phyloP scores from a whole-genome alignment of 495 filamentous ascomycete genomes.

The Immersiella caudata region DNA sequence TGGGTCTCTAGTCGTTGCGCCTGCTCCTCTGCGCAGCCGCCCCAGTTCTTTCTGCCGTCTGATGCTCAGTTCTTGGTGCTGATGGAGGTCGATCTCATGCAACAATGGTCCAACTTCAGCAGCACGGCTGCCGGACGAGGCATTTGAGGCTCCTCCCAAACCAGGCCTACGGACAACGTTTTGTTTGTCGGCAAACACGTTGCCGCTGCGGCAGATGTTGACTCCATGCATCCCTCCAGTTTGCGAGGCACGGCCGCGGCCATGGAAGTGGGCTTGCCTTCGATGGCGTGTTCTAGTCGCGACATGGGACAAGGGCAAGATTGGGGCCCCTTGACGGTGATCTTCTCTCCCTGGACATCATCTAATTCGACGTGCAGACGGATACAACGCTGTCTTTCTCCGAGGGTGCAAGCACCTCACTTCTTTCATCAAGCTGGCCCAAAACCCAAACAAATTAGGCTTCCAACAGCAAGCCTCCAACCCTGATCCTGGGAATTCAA shows the following conservation, averaged over 20 bases:
- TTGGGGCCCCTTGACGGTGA: slow-evolving; percentile 9
- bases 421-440: background rate
- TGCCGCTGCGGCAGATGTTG: slow-evolving; percentile 16
- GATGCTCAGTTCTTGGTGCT: slow-evolving; percentile 7
- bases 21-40: background rate
- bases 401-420: background rate
- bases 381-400: slow-evolving; percentile 5
- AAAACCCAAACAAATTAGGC: background rate
- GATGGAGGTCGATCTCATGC: slow-evolving; percentile 18
- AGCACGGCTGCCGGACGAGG: slow-evolving; percentile 15
- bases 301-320: background rate
- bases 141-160: slow-evolving; percentile 1
- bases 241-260: background rate
- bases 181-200: slow-evolving; percentile 9
- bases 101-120: slow-evolving; percentile 16
- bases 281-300: background rate
- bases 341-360: background rate
- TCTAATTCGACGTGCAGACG: slow-evolving; percentile 10
- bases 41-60: background rate
- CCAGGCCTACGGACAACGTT: background rate
- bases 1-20: slow-evolving; percentile 9
- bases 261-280: background rate
- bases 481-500: slow-evolving; percentile 9
- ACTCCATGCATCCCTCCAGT: too few relatives aligned
- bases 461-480: background rate